Base-by-base conservation (phyloP, 148 eudicot species). In the Persicaria maculosa region DNA sequence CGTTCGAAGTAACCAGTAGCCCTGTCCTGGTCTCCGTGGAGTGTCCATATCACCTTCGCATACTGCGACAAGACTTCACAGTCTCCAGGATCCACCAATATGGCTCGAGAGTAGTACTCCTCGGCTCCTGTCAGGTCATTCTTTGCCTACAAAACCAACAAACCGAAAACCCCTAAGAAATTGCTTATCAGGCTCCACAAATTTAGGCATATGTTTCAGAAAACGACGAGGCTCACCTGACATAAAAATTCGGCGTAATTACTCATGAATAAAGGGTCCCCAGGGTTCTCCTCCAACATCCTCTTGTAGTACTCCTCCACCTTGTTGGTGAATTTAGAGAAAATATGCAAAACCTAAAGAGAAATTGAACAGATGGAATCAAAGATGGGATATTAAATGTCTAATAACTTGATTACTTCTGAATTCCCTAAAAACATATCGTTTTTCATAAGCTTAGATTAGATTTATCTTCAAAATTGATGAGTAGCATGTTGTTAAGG, bases 101-200 rank as follows among this genome's bases (percentile, higher is more conserved):
- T 86, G 0, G 93, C 90, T 75, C 93, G 74, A 2, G 88, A 83
- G 73, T 86, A 89, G 64, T 85, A 87, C 74, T 85, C 93, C 52
- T 89, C 93, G 0, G 93, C 88, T 50, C 84, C 79, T 76, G 44
- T 20, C 43, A 89, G 79, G 53, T 89, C 90, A 11, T 76, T 65
- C 77, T 83, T 86, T 4, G 75, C 14, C 90, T 89, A 79, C 57
- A 76, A 76, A 64, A 50, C 1, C 17, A 22, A 61, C 36, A 61
- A 17, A 58, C 5, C 47, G 9, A n/a, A 47, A 57, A n/a, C 19
- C 46, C 36, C n/a, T 65, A 65, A 65, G 46, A 5, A 65, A 19
- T 47, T 40, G 40, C 17, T 65, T 40, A 5, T 65, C 9, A 65
- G 6, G n/a, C 40, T 36, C 46, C 45, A 65, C 17, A 65, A 4